Conservation (phyloP, 306 rosid genomes). For the Begonia masoniana region DNA sequence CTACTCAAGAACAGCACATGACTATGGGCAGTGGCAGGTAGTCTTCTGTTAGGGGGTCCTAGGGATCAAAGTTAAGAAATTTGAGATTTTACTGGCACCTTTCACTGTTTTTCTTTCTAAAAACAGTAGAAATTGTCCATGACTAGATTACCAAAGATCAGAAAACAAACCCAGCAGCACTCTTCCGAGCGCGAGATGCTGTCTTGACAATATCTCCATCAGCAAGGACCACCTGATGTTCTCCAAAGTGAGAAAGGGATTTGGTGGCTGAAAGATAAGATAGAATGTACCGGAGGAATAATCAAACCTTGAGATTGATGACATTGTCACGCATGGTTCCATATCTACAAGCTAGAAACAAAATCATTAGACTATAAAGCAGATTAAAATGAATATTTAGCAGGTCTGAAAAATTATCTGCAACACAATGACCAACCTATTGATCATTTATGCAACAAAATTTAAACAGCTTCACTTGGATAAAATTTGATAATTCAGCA, state of each 20-base stretch:
- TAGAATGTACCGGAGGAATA: neutral
- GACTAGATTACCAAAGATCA: neutral
- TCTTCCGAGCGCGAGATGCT: slow-evolving; percentile 91
- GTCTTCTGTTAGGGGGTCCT: no score
- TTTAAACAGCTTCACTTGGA: no score
- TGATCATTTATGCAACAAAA: no score
- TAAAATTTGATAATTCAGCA: no score
- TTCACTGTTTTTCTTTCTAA: neutral
- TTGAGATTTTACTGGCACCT: no score
- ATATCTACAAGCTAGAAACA: slow-evolving; percentile 58
- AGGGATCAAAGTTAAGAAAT: no score
- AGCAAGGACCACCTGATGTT: slow-evolving; percentile 74
- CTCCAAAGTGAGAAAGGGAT: slow-evolving; percentile 16
- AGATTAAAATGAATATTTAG: no score
- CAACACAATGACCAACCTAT: no score
- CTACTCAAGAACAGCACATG: no score
- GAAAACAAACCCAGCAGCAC: slow-evolving; percentile 81
- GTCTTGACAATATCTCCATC: slow-evolving; percentile 88
- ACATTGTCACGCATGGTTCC: slow-evolving; percentile 99
- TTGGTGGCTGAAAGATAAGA: slow-evolving; percentile 6
- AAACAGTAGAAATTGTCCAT: neutral
- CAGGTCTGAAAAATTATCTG: no score
- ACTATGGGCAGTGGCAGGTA: no score
- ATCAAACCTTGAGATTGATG: slow-evolving; percentile 64
- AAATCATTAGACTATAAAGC: slow-evolving; percentile 13